Percentiles rank a stretch among this genome's conserved stretches.
These are phyloP conservation scores for Botrytis tulipae DNA, from an alignment of 2,329 filamentous ascomycete species.

Conservation along the genomic window DNA sequence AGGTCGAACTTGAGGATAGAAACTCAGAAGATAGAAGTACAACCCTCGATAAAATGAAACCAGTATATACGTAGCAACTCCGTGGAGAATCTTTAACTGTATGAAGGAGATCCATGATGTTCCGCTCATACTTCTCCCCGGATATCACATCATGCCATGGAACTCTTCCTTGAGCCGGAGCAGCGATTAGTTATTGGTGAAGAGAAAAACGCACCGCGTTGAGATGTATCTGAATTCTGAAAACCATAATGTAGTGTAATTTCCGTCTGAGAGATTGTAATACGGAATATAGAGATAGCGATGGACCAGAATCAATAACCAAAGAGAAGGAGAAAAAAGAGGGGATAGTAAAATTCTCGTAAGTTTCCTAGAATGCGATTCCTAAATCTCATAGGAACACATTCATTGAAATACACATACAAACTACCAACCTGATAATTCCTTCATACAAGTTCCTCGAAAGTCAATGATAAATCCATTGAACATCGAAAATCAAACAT, in stretches of 20 bases:
- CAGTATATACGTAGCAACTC: not conserved
- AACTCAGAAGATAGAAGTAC: not conserved
- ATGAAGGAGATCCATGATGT: not conserved
- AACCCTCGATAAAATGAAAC: not conserved
- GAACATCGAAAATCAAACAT: too few species aligned
- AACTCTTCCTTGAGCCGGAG: not conserved
- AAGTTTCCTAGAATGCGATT: not conserved
- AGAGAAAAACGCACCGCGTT: not conserved
- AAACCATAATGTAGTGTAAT: not conserved
- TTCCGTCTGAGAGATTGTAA: not conserved
- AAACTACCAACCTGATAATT: not conserved
- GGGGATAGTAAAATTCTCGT: not conserved
- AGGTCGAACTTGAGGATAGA: not conserved
- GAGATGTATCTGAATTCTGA: not conserved
- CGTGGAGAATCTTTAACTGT: not conserved
- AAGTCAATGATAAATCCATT: not conserved
- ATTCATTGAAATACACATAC: rapidly evolving
- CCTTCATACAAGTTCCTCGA: not conserved
- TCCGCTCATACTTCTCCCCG: not conserved
- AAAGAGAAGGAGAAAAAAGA: not conserved
- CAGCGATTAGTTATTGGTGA: not conserved
- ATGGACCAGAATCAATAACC: not conserved
- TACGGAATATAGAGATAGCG: not conserved
- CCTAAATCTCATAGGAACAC: not conserved
- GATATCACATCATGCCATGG: not conserved